Evolutionary conservation across 164 flowering plant species (phyloP), one percentile per base, ranked within the genome.

Genomic region (Vitis cinerea): DNA sequence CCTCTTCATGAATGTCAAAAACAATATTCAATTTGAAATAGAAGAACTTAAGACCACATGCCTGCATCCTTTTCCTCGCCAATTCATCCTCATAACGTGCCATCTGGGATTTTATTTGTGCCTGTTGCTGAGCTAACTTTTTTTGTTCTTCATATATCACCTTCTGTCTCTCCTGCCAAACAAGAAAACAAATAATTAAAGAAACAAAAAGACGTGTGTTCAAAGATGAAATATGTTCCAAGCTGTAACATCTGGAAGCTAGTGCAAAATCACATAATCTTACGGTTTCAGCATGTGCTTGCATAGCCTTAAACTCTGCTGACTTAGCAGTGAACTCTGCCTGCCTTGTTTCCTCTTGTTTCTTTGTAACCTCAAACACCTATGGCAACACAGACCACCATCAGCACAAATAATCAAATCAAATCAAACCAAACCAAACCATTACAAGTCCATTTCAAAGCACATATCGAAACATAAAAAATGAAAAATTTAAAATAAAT

Each of bases 51-150:
- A 31, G 37, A 12, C 2, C 50, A 75, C 81, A 48, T 83, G 74
- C 98, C 94, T 85, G 93, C 97, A 92, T 91, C 72, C 97, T 86
- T 81, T 89, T 91, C 78, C 97, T 92, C 3, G 93, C 86, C 79
- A 94, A 74, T 54, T 94, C 98, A 83, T 94, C 98, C 68, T 90
- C 95, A 74, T 94, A 94, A 3, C 85, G 86, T 65, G 89, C 88
- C 92, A 90, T 87, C 72, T 94, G 91, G 2, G 92, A 87, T 81
- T 94, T 94, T 51, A 85, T 81, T 61, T 92, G 90, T 61, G 97
- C 94, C 65, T 92, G 91, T 67, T 83, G 85, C 84, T 91, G 93
- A 55, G 85, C 83, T 63, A 90, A 75, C 71, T 87, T 91, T 71
- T 87, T 86, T 74, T 92, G 90, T 70, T 89, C 98, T 50, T 94